Evolutionary conservation across 257 asterid genomes (phyloP), one percentile per base, ranked within the genome.

Genomic region (Solanum pennellii): DNA sequence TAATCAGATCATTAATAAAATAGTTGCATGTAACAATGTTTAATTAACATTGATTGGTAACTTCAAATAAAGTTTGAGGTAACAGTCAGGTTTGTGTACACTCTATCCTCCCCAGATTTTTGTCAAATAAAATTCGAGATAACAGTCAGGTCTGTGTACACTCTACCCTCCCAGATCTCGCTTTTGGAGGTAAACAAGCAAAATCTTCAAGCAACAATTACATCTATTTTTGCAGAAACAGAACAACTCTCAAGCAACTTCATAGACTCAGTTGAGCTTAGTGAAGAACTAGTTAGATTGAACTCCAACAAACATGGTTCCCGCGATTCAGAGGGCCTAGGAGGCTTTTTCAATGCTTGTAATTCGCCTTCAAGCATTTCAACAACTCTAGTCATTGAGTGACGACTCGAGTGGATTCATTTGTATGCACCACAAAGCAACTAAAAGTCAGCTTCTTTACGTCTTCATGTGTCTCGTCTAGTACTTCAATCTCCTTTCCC

Each of bases 361-460:
- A 72, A 16, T 68, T 89, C 85, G 6, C 74, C 85, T 71, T 85
- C 85, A 25, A 89, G 84, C 87, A 89, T 87, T 44, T 79, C 83
- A 1, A 85, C 3, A 12, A 85, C 91, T 71, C 27, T 74, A 45
- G 37, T 80, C 90, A 89, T 87, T 12, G 89, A 87, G n/a, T 88
- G 91, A 31, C 86, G 59, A 20, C n/a, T 84, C 85, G 0, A 27
- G 12, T 1, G 39, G 39, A 27, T 68, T 25, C 37, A 25, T 25
- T 66, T 66, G 18, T 66, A 66, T 27, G 74, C 74, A 66, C 74
- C 37, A 66, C 20, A 66, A 27, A 3, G 20, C 20, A 66, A 66
- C 74, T 66, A n/a, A n/a, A n/a, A 62, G 86, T 52, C 4, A 89
- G 20, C 42, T 89, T 88, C 21, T 18, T 88, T 60, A 62, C 88